phyloP scores from a whole-genome alignment of 176 grass and related monocot species.

The Aegilops bicornis region DNA sequence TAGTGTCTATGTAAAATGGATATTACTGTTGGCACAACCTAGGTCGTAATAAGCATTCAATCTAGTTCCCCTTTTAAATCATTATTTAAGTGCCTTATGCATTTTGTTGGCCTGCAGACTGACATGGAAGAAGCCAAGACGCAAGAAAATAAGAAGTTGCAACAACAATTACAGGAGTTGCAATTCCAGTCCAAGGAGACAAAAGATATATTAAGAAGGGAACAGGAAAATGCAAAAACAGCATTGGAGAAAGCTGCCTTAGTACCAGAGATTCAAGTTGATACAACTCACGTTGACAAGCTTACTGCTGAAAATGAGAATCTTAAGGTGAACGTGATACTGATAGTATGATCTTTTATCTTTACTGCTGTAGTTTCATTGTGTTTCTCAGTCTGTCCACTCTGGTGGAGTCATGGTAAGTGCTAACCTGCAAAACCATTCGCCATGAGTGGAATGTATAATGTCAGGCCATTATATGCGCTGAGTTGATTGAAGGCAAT shows the following conservation, averaged over 20 bases:
- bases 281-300: conserved; percentile 70
- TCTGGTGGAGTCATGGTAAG: conserved; percentile 1
- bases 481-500: neutral
- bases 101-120: conserved; percentile 50
- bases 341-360: conserved; percentile 4
- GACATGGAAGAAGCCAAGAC: conserved; percentile 91
- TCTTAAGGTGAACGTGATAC: conserved; percentile 64
- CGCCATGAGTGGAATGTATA: neutral
- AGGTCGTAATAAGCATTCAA: neutral
- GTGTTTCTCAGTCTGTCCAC: neutral
- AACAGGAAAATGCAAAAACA: conserved; percentile 61
- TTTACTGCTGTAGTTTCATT: conserved; percentile 22
- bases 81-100: conserved; percentile 10
- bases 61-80: conserved; percentile 8
- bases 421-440: neutral
- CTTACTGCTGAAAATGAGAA: conserved; percentile 87
- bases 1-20: conserved; percentile 15
- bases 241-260: conserved; percentile 52
- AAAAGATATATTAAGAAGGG: conserved; percentile 65
- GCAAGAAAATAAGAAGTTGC: conserved; percentile 76
- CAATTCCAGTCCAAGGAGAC: conserved; percentile 67
- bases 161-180: conserved; percentile 72
- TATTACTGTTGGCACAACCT: conserved; percentile 6
- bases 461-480: neutral
- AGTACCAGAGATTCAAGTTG: conserved; percentile 74